These are phyloP conservation scores for Populus simonii DNA, from an alignment of 345 rosid genomes.

Conservation along the genomic window DNA sequence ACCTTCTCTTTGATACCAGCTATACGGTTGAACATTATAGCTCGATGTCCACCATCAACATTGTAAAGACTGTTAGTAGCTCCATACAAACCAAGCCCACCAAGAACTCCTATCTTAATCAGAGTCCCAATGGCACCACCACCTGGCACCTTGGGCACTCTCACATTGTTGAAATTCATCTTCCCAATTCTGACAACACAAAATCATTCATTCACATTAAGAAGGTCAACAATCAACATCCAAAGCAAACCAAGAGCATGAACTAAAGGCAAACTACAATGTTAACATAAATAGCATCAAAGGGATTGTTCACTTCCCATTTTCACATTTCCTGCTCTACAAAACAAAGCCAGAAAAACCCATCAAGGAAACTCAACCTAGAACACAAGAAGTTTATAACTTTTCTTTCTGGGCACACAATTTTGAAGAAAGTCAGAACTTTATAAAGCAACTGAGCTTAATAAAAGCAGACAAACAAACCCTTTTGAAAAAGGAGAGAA, in stretches of 20 bases:
- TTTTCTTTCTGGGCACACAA: background rate
- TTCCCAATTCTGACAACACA: slow-evolving; percentile 3
- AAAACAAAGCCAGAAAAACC: background rate
- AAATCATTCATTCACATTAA: background rate
- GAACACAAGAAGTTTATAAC: background rate
- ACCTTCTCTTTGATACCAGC: slow-evolving; percentile 64
- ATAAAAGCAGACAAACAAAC: background rate
- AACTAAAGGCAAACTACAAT: background rate
- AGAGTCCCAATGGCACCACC: slow-evolving; percentile 60
- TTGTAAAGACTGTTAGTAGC: slow-evolving; percentile 64
- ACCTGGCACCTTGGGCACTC: slow-evolving; percentile 79
- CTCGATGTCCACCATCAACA: slow-evolving; percentile 74
- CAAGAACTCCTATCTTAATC: slow-evolving; percentile 64
- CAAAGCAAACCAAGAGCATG: background rate
- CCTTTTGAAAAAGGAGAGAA: background rate
- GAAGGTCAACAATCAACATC: background rate
- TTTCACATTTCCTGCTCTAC: background rate
- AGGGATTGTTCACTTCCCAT: background rate
- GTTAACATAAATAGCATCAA: background rate
- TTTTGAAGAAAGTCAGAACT: background rate
- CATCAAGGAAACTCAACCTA: background rate
- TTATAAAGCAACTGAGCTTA: background rate
- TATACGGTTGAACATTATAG: slow-evolving; percentile 61
- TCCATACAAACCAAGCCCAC: slow-evolving; percentile 72
- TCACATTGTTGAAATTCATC: slow-evolving; percentile 57